phyloP scores from a whole-genome alignment of 352 stramenopile genomes.

The Phytopythium vexans region DNA sequence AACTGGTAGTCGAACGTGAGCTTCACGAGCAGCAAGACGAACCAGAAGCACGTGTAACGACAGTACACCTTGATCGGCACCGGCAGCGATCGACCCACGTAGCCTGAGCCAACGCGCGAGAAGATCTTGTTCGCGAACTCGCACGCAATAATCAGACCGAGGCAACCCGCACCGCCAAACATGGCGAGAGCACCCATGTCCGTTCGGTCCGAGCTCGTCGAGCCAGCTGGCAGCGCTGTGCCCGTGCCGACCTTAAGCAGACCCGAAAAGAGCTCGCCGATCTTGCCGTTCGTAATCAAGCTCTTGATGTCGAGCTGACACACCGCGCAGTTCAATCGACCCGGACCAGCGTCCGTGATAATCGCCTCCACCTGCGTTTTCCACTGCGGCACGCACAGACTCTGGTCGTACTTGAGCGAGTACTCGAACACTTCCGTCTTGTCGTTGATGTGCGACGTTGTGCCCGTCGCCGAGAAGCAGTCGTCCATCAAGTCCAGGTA shows the following conservation, averaged over 20 bases:
- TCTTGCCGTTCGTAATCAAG: conserved; percentile 61
- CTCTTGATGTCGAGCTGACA: conserved; percentile 69
- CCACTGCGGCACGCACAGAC: conserved; percentile 57
- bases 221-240: conserved; percentile 13
- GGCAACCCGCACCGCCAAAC: conserved; percentile 41
- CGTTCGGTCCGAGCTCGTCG: conserved; percentile 30
- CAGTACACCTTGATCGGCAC: conserved; percentile 69
- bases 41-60: conserved; percentile 83
- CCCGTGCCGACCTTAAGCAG: conserved; percentile 45
- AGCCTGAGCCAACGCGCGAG: conserved; percentile 64
- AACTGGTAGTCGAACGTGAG: conserved; percentile 86
- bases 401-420: conserved; percentile 58
- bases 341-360: conserved; percentile 45
- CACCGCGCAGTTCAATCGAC: conserved; percentile 71
- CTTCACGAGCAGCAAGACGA: conserved; percentile 72
- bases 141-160: conserved; percentile 51
- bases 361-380: conserved; percentile 41
- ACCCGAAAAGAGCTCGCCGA: conserved; percentile 50
- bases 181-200: conserved; percentile 65
- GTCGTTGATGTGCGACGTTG: conserved; percentile 28
- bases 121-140: conserved; percentile 75
- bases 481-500: conserved; percentile 65
- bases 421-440: conserved; percentile 23
- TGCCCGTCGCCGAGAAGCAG: conserved; percentile 60
- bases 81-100: conserved; percentile 70